Evolutionary conservation across 1,284 basidiomycete species (phyloP), one percentile per base, ranked within the genome.

Genomic region (Inonotus obliquus): DNA sequence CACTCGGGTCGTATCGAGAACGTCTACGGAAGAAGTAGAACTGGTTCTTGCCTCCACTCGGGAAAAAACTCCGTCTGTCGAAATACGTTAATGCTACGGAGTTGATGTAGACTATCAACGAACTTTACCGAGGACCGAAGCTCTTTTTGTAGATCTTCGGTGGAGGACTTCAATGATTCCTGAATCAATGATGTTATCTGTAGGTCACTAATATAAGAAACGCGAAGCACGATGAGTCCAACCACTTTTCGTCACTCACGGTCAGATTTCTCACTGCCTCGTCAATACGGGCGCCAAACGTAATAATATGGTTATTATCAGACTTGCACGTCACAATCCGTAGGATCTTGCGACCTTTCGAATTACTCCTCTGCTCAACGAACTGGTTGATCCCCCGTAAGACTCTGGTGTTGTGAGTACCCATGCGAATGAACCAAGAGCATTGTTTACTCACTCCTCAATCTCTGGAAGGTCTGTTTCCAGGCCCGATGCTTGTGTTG

Each of bases 201-300:
- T 10, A 25, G 13, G 10, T 21, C 5, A 25, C 13, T 2, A 19
- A n/a, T n/a, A 9, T 29, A 19, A 52, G 10, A 9, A 29, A 4
- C 25, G 6, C 9, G 9, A 32, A 29, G 7, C 25, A n/a, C 9
- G 9, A 32, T 32, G 32, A 32, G 14, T 5, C 25, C 4, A 52
- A 27, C 27, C 1, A 9, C 6, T 25, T n/a, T n/a, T 17, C 11
- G 11, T 13, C 14, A 35, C 29, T 4, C 29, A 52, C 47, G 10
- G 27, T 59, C 57, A 58, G 47, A 23, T 23, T 47, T 17, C 47
- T 57, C 29, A 45, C n/a, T 7, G 56, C 13, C 25, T 44, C 56
- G 5, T 47, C 48, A 21, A 57, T 5, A 9, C 13, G 23, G 21
- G 44, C 39, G 23, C 44, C 44, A 35, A 21, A 32, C 14, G 45